A percentile compares a stretch with the other conserved stretches of the same genome.
These are phyloP conservation scores for Macrolepiota albuminosa DNA, from an alignment of 768 basidiomycete genomes.

Conservation along the genomic window DNA sequence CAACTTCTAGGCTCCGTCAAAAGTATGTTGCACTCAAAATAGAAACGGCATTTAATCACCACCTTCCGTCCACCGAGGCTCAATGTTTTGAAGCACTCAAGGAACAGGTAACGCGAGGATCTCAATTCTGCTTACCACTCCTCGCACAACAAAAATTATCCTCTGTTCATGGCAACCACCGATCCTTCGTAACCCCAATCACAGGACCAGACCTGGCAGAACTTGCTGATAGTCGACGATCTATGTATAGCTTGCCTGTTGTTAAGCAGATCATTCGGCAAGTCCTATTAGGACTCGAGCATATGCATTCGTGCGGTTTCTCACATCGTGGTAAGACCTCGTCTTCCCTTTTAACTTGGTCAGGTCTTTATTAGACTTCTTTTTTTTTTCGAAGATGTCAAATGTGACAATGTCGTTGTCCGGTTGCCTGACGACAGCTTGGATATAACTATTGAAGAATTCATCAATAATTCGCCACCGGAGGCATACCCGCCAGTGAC, in stretches of 20 bases:
- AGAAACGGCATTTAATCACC: neutral
- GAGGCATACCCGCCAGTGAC: neutral
- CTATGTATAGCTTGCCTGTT: neutral
- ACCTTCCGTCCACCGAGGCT: neutral
- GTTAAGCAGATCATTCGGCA: neutral
- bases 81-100: neutral
- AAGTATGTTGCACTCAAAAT: neutral
- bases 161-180: neutral
- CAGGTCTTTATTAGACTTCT: neutral
- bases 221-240: neutral
- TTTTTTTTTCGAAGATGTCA: neutral
- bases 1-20: neutral
- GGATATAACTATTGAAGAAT: neutral
- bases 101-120: neutral
- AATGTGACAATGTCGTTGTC: neutral
- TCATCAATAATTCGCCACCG: neutral
- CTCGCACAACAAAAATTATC: neutral
- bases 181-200: neutral
- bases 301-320: neutral
- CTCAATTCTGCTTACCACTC: neutral
- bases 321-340: neutral
- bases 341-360: no score
- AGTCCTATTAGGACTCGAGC: neutral
- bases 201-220: neutral
- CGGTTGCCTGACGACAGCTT: neutral